A percentile compares a stretch with the other conserved stretches of the same genome.
These are phyloP conservation scores for Elsinoe ampelina DNA, from an alignment of 2,329 filamentous ascomycete species.

Conservation along the genomic window DNA sequence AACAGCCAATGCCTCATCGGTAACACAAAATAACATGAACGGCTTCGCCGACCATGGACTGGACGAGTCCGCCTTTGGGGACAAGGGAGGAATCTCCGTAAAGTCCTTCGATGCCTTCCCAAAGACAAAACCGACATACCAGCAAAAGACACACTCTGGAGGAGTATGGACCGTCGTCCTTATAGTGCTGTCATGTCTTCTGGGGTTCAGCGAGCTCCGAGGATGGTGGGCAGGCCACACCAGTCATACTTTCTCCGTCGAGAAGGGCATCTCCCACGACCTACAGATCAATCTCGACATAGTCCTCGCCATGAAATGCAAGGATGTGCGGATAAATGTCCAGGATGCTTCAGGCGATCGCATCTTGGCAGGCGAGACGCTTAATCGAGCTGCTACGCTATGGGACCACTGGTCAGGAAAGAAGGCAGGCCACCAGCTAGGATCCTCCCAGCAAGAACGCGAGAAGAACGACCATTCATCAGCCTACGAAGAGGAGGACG, in stretches of 20 bases:
- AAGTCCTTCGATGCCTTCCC: constrained; percentile 96
- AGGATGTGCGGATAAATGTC: constrained; percentile 87
- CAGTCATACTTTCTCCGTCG: constrained; percentile 83
- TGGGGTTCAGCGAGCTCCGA: constrained; percentile 66
- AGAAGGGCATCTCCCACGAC: constrained; percentile 77
- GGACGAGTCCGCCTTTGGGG: constrained; percentile 71
- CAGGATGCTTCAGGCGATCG: constrained; percentile 91
- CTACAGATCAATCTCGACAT: constrained; percentile 94
- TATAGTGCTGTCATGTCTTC: constrained; percentile 60
- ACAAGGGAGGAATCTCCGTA: constrained; percentile 50
- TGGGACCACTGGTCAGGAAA: constrained; percentile 78
- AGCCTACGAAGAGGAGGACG: constrained; percentile 65
- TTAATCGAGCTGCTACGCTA: constrained; percentile 66
- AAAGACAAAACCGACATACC: constrained; percentile 91
- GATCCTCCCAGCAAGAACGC: constrained; percentile 51
- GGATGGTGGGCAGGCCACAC: constrained; percentile 81
- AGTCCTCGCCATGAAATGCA: constrained; percentile 82
- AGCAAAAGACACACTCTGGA: constrained; percentile 71
- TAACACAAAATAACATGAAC: constrained; percentile 52
- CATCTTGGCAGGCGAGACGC: constrained; percentile 67
- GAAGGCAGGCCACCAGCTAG: constrained; percentile 47
- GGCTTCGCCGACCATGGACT: constrained; percentile 62
- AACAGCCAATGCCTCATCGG: constrained; percentile 8
- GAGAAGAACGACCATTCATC: constrained; percentile 29
- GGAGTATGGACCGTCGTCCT: constrained; percentile 90